phyloP scores from a whole-genome alignment of 257 asterid species.

The Petunia secreta region DNA sequence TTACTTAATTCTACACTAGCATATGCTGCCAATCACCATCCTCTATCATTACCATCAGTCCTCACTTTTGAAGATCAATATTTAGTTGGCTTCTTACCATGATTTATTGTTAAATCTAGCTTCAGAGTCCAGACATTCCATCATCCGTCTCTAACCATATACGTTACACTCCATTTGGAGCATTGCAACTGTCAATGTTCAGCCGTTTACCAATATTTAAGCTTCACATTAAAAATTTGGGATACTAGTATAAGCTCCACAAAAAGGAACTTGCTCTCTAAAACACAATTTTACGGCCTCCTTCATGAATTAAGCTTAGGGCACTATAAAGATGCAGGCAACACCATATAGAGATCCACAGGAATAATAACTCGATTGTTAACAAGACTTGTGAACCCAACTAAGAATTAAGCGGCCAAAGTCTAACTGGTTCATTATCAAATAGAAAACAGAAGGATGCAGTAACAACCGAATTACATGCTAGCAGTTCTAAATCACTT shows the following conservation, averaged over 20 bases:
- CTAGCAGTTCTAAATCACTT: constrained; percentile 21
- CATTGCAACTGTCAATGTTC: not conserved
- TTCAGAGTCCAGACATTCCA: not conserved
- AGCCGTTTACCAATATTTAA: not conserved
- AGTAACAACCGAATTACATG: not conserved
- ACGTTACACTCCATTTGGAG: too few species aligned
- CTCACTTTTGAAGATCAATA: not conserved
- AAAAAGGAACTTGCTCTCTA: not conserved
- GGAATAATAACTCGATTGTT: not conserved
- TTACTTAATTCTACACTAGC: not conserved
- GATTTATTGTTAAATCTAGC: not conserved
- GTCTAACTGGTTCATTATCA: not conserved
- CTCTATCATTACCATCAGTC: not conserved
- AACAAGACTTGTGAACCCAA: not conserved
- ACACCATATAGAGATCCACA: not conserved
- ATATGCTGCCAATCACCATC: too few species aligned
- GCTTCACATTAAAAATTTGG: not conserved
- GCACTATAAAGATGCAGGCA: not conserved
- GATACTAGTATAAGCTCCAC: not conserved
- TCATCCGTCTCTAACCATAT: not conserved
- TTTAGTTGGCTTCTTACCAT: not conserved
- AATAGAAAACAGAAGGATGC: not conserved
- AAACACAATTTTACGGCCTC: not conserved
- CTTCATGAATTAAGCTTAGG: not conserved
- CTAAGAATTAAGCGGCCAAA: not conserved